phyloP scores from a whole-genome alignment of 257 asterid genomes.

The Nyctanthes arbortristis region DNA sequence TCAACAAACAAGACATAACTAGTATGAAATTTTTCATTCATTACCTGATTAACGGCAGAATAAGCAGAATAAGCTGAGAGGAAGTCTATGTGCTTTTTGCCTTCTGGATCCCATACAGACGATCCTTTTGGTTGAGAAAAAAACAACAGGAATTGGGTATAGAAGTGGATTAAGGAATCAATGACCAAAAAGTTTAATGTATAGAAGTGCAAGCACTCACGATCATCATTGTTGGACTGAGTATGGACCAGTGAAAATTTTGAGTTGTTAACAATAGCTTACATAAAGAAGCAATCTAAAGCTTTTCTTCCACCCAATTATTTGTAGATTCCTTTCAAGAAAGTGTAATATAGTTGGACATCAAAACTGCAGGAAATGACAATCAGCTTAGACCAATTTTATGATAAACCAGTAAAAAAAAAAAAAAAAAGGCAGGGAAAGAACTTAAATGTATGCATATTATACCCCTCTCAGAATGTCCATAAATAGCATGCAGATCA shows the following conservation, averaged over 20 bases:
- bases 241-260: background rate
- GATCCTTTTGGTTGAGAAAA: conserved; percentile 92
- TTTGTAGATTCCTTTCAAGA: background rate
- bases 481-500: background rate
- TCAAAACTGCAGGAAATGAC: background rate
- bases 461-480: background rate
- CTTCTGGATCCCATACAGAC: conserved; percentile 89
- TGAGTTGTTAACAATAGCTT: background rate
- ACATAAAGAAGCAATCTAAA: too few species aligned
- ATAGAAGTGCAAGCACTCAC: background rate
- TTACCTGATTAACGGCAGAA: conserved; percentile 96
- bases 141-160: conserved; percentile 91
- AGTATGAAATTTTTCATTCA: background rate
- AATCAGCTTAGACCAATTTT: background rate
- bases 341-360: background rate
- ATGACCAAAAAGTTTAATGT: conserved; percentile 1
- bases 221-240: background rate
- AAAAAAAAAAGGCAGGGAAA: background rate
- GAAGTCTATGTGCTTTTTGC: conserved; percentile 87
- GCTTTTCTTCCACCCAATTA: background rate
- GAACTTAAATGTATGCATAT: background rate
- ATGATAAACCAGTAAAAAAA: background rate
- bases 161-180: background rate
- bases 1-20: background rate
- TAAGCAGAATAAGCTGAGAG: conserved; percentile 96